phyloP scores from a whole-genome alignment of 768 basidiomycete species.

The Lactifluus echinatus region DNA sequence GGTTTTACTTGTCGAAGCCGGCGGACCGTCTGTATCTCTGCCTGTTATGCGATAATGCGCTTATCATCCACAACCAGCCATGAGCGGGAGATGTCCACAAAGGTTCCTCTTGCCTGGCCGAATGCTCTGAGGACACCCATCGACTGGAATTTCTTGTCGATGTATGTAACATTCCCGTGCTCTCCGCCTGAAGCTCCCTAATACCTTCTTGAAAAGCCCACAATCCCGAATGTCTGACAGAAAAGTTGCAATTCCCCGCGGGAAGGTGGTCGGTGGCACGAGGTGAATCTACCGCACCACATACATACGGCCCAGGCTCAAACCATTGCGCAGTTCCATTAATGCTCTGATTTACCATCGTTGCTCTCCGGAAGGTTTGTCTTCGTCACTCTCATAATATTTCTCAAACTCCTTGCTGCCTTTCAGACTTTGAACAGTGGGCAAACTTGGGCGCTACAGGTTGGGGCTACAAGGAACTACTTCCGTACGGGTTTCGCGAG shows the following conservation, averaged over 20 bases:
- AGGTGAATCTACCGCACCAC: background rate
- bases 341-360: slow-evolving; percentile 10
- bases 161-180: background rate
- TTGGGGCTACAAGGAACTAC: slow-evolving; percentile 15
- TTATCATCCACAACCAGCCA: background rate
- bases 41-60: background rate
- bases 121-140: background rate
- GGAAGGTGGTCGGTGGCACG: slow-evolving; percentile 5
- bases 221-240: background rate
- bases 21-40: slow-evolving; percentile 40
- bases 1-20: slow-evolving; percentile 52
- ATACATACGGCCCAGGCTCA: too few species aligned
- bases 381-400: background rate
- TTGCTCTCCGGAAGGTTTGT: slow-evolving; percentile 2
- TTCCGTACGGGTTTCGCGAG: background rate
- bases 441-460: slow-evolving; percentile 14
- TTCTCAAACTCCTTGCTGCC: background rate
- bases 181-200: background rate
- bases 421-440: slow-evolving; percentile 17
- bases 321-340: background rate
- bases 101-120: slow-evolving; percentile 5
- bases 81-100: background rate
- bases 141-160: slow-evolving; percentile 1
- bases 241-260: background rate
- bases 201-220: background rate